phyloP scores from a whole-genome alignment of 73 alveolate species.

The Paramecium caudatum region DNA sequence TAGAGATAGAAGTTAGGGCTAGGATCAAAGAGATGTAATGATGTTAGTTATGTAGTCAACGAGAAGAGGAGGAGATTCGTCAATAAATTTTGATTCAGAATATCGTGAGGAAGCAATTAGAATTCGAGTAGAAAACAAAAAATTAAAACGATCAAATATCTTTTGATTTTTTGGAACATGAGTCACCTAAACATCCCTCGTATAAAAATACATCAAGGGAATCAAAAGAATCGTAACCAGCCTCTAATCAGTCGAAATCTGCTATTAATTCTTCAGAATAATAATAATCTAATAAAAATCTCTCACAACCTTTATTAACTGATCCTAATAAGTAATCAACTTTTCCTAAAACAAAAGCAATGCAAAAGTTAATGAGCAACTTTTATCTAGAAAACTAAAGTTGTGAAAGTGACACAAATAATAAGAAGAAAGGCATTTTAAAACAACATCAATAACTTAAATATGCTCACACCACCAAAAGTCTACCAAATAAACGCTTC shows the following conservation, averaged over 20 bases:
- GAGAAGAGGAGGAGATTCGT: conserved; percentile 1
- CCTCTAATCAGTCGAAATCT: neutral
- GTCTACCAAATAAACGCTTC: neutral
- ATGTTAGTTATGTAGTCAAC: neutral
- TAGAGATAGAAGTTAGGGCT: conserved; percentile 4
- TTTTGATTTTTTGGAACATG: neutral
- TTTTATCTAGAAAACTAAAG: neutral
- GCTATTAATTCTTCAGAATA: neutral
- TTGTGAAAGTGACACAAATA: no score
- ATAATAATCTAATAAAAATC: neutral
- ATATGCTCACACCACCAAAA: neutral
- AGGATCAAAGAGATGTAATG: conserved; percentile 22
- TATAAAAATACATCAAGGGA: conserved; percentile 10
- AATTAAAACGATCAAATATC: neutral
- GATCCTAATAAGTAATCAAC: neutral
- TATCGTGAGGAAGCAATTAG: neutral
- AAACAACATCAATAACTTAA: neutral
- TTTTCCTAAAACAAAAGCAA: neutral
- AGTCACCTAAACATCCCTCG: neutral
- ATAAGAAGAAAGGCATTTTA: neutral
- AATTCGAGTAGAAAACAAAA: neutral
- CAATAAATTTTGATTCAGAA: neutral
- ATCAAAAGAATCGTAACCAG: neutral
- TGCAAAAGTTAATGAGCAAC: neutral
- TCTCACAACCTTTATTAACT: neutral